Conservation (phyloP, 495 filamentous ascomycete species). For the Penicillium ucsense region DNA sequence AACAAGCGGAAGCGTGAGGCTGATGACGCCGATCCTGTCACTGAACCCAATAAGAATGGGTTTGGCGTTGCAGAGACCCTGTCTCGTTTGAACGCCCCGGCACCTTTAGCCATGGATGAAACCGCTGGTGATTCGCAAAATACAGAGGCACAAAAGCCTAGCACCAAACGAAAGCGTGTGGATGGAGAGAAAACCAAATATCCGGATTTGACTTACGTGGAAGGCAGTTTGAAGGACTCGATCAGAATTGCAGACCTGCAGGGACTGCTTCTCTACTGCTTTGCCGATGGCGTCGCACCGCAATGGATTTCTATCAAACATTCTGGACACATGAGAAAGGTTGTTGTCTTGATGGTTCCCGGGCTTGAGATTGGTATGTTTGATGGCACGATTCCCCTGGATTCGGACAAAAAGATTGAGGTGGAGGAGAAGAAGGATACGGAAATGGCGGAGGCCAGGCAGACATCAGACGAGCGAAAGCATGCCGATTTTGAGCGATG, state of each 20-base stretch:
- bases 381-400: slow-evolving; percentile 52
- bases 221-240: slow-evolving; percentile 57
- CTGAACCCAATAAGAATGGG: slow-evolving; percentile 5
- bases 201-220: slow-evolving; percentile 60
- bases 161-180: slow-evolving; percentile 25
- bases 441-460: slow-evolving; percentile 2
- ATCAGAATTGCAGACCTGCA: slow-evolving; percentile 76
- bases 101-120: slow-evolving; percentile 3
- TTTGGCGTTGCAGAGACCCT: slow-evolving; percentile 28
- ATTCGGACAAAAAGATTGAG: not conserved
- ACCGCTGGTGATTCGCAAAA: slow-evolving; percentile 3
- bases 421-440: slow-evolving; percentile 4
- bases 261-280: slow-evolving; percentile 72
- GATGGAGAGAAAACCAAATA: slow-evolving; percentile 60
- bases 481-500: slow-evolving; percentile 29
- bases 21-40: slow-evolving; percentile 18
- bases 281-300: slow-evolving; percentile 74
- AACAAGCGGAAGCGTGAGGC: slow-evolving; percentile 31
- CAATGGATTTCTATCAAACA: slow-evolving; percentile 81
- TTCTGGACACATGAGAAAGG: slow-evolving; percentile 65
- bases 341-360: slow-evolving; percentile 89
- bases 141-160: slow-evolving; percentile 8
- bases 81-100: slow-evolving; percentile 16
- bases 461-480: slow-evolving; percentile 13
- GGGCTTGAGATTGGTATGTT: slow-evolving; percentile 88